Evolutionary conservation across 495 filamentous ascomycete species (phyloP), one percentile per base, ranked within the genome.

Genomic region (Bacidia rubella): DNA sequence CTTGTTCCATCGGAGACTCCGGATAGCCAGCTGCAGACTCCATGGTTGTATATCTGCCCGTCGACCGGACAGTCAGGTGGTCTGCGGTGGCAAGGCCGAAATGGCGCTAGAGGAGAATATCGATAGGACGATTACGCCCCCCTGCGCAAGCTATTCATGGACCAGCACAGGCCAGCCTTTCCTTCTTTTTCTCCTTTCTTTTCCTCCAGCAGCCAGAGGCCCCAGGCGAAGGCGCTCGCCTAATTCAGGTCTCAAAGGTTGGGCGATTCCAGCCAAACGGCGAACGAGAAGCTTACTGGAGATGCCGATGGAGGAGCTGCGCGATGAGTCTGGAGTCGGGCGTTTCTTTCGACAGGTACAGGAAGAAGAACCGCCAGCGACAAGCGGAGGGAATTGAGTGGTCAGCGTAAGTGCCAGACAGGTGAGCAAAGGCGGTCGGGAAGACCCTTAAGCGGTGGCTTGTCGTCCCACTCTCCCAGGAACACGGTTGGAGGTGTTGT

Each of bases 1-100:
- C 90, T 54, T 83, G 80, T 54, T 95, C 89, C 74, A 90, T 78
- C 42, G 83, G 82, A 65, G 79, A 85, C 54, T 93, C 89, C 54
- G 87, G 76, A 63, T 83, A 86, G 52, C 77, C 79, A 39, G 77
- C 74, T 47, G 62, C 54, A n/a, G 75, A 71, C 29, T 81, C 77
- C 77, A 80, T 78, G 51, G 41, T 44, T 17, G 41, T 29, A 15
- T 49, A 11, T 25, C 12, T n/a, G 20, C 17, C 10, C 17, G 22
- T 11, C 15, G 47, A 19, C 41, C 7, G 24, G 29, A 57, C 32
- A 47, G 56, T 51, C 29, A 35, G 29, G 20, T 22, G 7, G 7
- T 44, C 32, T 22, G 7, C 41, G 17, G 15, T 22, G 20, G 41
- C 41, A 22, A 44, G 10, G 41, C 15, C 41, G 12, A 44, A 44